A percentile compares a stretch with the other conserved stretches of the same genome.
phyloP scores from a whole-genome alignment of 2,329 filamentous ascomycete species.

The Rutstroemia sp. region DNA sequence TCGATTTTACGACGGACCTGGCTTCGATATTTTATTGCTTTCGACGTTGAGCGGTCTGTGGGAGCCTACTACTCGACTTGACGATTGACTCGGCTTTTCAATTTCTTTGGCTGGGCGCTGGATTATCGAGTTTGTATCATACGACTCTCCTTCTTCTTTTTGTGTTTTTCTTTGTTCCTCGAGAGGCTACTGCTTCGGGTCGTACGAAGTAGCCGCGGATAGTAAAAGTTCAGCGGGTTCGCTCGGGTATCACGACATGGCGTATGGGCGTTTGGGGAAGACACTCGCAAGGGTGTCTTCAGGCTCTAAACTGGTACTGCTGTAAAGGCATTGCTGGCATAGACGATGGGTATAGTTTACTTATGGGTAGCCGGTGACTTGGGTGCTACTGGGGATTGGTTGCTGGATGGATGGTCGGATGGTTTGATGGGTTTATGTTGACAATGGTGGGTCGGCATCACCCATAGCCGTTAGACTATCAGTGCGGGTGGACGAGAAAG shows the following conservation, averaged over 20 bases:
- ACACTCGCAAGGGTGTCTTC: constrained; percentile 23
- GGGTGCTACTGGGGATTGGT: constrained; percentile 10
- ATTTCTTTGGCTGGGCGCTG: constrained; percentile 15
- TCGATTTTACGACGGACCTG: constrained; percentile 17
- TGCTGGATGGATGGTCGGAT: constrained; percentile 9
- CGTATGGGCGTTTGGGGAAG: constrained; percentile 23
- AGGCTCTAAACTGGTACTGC: constrained; percentile 22
- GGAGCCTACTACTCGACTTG: constrained; percentile 11
- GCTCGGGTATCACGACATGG: constrained; percentile 28
- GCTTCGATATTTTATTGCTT: constrained; percentile 16
- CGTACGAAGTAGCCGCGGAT: constrained; percentile 23
- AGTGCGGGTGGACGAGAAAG: constrained; percentile 14
- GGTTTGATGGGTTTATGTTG: constrained; percentile 7
- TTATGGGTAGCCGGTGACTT: constrained; percentile 19
- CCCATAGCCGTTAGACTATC: not conserved
- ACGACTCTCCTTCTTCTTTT: constrained; percentile 26
- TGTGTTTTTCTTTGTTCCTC: constrained; percentile 13
- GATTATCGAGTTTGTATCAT: constrained; percentile 29
- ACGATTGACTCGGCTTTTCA: constrained; percentile 16
- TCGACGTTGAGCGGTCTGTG: constrained; percentile 15
- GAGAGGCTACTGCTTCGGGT: constrained; percentile 19
- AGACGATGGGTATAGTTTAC: constrained; percentile 22
- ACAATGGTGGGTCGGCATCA: constrained; percentile 11
- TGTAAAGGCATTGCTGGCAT: constrained; percentile 26
- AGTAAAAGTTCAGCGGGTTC: constrained; percentile 29